Percentiles rank a stretch among this genome's conserved stretches.
These are phyloP conservation scores for Lecanicillium sp. DNA, from an alignment of 2,329 filamentous ascomycete genomes.

Conservation along the genomic window DNA sequence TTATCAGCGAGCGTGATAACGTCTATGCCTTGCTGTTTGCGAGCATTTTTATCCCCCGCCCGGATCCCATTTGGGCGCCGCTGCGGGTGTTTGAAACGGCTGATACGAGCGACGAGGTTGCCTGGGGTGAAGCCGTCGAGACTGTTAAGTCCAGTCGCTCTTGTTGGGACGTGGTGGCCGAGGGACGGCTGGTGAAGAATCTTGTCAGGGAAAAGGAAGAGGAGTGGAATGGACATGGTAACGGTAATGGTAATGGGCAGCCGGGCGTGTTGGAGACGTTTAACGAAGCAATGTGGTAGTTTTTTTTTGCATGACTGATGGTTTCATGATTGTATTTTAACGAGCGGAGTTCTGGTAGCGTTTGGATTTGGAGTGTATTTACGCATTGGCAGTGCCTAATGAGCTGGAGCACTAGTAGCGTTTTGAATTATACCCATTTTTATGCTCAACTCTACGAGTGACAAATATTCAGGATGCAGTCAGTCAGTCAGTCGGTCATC, in stretches of 20 bases:
- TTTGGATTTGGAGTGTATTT: no score
- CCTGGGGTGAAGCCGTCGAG: slow-evolving; percentile 37
- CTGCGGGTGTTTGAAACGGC: slow-evolving; percentile 41
- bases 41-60: slow-evolving; percentile 22
- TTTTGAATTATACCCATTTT: no score
- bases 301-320: not conserved
- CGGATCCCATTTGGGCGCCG: slow-evolving; percentile 25
- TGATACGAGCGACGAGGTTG: slow-evolving; percentile 34
- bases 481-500: no score
- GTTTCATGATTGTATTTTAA: not conserved
- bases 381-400: no score
- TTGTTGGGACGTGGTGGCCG: slow-evolving; percentile 34
- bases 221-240: no score
- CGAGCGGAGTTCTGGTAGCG: not conserved
- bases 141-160: slow-evolving; percentile 27
- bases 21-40: slow-evolving; percentile 38
- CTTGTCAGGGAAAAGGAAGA: slow-evolving; percentile 10
- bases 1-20: slow-evolving; percentile 47
- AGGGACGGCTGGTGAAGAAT: slow-evolving; percentile 34
- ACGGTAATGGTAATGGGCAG: no score
- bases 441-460: no score
- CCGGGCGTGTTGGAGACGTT: not conserved
- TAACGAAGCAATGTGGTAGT: not conserved
- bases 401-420: no score
- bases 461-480: no score